Conservation (phyloP, 2,329 filamentous ascomycete species). For the Aschersonia sp. region DNA sequence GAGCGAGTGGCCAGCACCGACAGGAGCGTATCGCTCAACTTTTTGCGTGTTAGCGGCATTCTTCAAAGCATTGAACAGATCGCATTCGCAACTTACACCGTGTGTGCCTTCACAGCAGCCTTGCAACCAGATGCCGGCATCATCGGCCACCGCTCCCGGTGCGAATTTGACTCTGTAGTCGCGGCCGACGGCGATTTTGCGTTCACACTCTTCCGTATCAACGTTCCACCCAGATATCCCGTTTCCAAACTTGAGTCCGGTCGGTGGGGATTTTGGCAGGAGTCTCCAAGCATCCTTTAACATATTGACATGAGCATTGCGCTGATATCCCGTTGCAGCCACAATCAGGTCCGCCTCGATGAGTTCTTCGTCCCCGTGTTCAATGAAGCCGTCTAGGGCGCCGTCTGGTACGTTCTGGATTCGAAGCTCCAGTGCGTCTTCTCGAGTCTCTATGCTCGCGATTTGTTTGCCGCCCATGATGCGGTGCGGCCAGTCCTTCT, state of each 20-base stretch:
- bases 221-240: constrained; percentile 26
- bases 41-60: constrained; percentile 7
- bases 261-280: constrained; percentile 37
- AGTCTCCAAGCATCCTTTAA: constrained; percentile 52
- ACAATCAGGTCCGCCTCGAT: constrained; percentile 70
- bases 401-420: constrained; percentile 33
- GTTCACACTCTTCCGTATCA: constrained; percentile 20
- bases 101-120: constrained; percentile 89
- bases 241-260: constrained; percentile 15
- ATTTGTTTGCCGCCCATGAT: constrained; percentile 61
- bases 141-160: constrained; percentile 49
- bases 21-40: constrained; percentile 70
- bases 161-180: constrained; percentile 69
- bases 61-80: neutral
- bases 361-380: constrained; percentile 33
- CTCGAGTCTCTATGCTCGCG: constrained; percentile 38
- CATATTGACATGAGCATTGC: constrained; percentile 66
- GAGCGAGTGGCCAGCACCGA: constrained; percentile 64
- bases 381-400: constrained; percentile 23
- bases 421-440: constrained; percentile 41
- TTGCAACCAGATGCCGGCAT: constrained; percentile 80
- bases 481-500: constrained; percentile 65
- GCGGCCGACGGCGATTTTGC: constrained; percentile 51
- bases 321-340: constrained; percentile 73
- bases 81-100: constrained; percentile 47